Evolutionary conservation across 345 rosid species (phyloP).

Genomic region (Hibiscus syriacus): DNA sequence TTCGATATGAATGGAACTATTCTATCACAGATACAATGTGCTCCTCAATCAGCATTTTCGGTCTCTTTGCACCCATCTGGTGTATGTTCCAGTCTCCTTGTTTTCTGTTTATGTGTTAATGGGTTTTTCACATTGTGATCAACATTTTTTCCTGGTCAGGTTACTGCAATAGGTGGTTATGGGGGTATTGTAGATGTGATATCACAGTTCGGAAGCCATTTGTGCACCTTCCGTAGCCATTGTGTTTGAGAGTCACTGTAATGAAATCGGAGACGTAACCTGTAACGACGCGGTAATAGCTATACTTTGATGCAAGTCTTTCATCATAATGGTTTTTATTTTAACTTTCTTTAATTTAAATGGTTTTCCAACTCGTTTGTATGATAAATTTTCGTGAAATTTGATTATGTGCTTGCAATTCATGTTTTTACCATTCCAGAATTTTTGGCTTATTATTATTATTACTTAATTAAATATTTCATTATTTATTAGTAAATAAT

Average conservation of each 20-base stretch:
- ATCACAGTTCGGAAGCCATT: constrained; percentile 90
- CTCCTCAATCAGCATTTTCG: constrained; percentile 78
- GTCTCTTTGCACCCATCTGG: constrained; percentile 69
- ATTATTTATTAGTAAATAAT: no score
- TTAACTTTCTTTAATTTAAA: not conserved
- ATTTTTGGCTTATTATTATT: no score
- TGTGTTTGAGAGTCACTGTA: constrained; percentile 4
- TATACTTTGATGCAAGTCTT: not conserved
- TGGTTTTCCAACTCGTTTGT: not conserved
- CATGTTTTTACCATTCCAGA: no score
- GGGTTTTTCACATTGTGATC: not conserved
- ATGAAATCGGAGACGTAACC: not conserved
- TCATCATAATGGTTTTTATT: not conserved
- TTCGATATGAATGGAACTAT: constrained; percentile 61
- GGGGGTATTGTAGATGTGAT: constrained; percentile 87
- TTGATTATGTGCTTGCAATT: not conserved
- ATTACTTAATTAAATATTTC: no score
- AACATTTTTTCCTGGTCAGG: constrained; percentile 31
- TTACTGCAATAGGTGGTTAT: constrained; percentile 78
- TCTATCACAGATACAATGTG: constrained; percentile 79
- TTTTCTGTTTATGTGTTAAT: not conserved
- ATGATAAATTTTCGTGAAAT: not conserved
- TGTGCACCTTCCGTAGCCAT: constrained; percentile 73
- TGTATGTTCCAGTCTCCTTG: constrained; percentile 32
- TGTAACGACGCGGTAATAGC: not conserved